phyloP scores from a whole-genome alignment of 2,329 filamentous ascomycete species.

The Hymenoscyphus infarciens region DNA sequence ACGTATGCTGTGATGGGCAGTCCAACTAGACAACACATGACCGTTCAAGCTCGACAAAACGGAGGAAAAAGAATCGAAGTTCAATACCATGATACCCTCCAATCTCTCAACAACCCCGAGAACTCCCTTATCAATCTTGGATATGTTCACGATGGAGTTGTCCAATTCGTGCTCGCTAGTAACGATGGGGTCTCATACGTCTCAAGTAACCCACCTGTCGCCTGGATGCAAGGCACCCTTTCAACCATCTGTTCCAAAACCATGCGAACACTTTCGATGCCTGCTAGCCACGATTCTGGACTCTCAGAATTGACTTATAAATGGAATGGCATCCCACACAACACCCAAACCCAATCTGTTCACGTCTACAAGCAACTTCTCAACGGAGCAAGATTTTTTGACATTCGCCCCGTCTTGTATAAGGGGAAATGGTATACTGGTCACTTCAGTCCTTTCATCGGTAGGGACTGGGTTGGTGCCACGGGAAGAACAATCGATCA shows the following conservation, averaged over 20 bases:
- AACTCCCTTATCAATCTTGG: conserved; percentile 21
- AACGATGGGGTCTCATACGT: conserved; percentile 20
- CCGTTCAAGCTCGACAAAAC: conserved; percentile 20
- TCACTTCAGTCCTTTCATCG: conserved; percentile 12
- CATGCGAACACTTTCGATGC: conserved; percentile 24
- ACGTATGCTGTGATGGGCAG: conserved; percentile 20
- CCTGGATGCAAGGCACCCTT: conserved; percentile 27
- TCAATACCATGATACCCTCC: conserved; percentile 20
- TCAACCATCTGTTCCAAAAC: conserved; percentile 19
- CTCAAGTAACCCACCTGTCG: conserved; percentile 18
- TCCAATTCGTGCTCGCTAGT: conserved; percentile 25
- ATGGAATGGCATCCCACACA: conserved; percentile 20
- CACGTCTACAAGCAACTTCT: conserved; percentile 22
- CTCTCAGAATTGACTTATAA: conserved; percentile 18
- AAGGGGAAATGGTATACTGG: conserved; percentile 18
- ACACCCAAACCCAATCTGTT: conserved; percentile 22
- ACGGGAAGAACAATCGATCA: conserved; percentile 18
- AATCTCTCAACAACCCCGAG: conserved; percentile 22
- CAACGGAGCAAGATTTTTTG: conserved; percentile 23
- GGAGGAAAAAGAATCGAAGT: conserved; percentile 19
- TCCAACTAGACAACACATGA: conserved; percentile 19
- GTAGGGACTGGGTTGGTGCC: conserved; percentile 10
- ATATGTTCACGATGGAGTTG: conserved; percentile 17
- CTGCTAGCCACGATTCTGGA: conserved; percentile 23
- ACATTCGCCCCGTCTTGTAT: conserved; percentile 22